Percentiles rank a stretch among this genome's conserved stretches.
phyloP scores from a whole-genome alignment of 1,139 yeast genomes.

The Meyerozyma sp. region DNA sequence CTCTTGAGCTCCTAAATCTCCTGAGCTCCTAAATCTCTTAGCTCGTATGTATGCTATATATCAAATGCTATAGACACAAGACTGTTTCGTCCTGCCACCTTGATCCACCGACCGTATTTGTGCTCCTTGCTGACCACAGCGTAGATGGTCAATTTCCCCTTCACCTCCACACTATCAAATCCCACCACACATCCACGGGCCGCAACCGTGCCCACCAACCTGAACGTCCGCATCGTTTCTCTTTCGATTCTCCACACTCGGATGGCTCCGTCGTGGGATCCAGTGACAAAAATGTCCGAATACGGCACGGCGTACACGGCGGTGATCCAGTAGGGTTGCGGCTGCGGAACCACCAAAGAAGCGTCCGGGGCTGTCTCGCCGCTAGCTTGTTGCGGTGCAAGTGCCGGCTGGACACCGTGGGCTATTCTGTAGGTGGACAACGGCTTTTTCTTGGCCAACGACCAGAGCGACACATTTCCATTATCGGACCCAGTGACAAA shows the following conservation, averaged over 20 bases:
- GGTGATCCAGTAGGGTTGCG: slow-evolving; percentile 83
- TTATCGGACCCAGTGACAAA: slow-evolving; percentile 95
- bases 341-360: slow-evolving; percentile 51
- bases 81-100: slow-evolving; percentile 37
- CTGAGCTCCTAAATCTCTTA: too few species aligned
- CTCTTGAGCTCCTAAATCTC: too few species aligned
- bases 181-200: slow-evolving; percentile 68
- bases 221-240: slow-evolving; percentile 58
- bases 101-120: slow-evolving; percentile 79
- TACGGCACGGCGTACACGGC: slow-evolving; percentile 83
- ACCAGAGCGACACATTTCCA: slow-evolving; percentile 86
- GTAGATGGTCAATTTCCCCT: slow-evolving; percentile 47
- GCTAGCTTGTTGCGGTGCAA: slow-evolving; percentile 49
- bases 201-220: slow-evolving; percentile 47
- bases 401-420: slow-evolving; percentile 67
- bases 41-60: too few species aligned
- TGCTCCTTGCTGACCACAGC: slow-evolving; percentile 81
- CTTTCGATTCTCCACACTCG: slow-evolving; percentile 69
- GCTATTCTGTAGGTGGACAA: slow-evolving; percentile 60
- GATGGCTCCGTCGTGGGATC: slow-evolving; percentile 78
- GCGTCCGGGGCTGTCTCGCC: slow-evolving; percentile 52
- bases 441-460: slow-evolving; percentile 86
- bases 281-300: slow-evolving; percentile 77
- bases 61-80: slow-evolving; percentile 35
- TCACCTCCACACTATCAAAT: slow-evolving; percentile 60